phyloP scores from a whole-genome alignment of 208 protist genomes.

The Phytomonas sp. region DNA sequence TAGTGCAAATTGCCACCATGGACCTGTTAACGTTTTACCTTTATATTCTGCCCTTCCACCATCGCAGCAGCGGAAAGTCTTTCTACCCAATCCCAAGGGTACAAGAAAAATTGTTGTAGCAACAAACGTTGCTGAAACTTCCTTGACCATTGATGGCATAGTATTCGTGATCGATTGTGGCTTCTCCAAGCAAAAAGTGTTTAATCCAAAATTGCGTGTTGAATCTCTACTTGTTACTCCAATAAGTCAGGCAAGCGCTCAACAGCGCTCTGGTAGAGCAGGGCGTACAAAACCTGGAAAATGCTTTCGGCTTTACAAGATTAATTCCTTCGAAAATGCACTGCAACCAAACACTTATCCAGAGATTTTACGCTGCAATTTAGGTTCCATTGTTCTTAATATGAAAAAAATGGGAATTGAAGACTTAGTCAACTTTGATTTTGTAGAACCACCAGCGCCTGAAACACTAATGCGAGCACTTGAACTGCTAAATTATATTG shows the following conservation, averaged over 20 bases:
- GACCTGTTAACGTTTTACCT: constrained; percentile 89
- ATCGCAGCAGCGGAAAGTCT: constrained; percentile 96
- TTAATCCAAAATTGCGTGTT: constrained; percentile 96
- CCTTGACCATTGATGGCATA: constrained; percentile 98
- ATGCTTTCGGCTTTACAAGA: constrained; percentile 95
- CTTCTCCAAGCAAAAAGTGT: constrained; percentile 96
- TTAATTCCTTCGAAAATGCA: constrained; percentile 92
- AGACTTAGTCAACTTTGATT: constrained; percentile 96
- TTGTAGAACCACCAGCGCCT: constrained; percentile 96
- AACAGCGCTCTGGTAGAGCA: constrained; percentile 93
- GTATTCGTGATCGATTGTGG: constrained; percentile 98
- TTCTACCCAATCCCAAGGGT: constrained; percentile 88
- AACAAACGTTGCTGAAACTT: constrained; percentile 99
- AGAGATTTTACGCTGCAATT: constrained; percentile 97
- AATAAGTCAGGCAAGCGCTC: constrained; percentile 95
- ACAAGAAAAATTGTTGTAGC: constrained; percentile 95
- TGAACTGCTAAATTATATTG: constrained; percentile 93
- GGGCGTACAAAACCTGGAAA: constrained; percentile 94
- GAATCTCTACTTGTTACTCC: constrained; percentile 96
- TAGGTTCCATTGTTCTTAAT: constrained; percentile 94
- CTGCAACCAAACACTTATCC: constrained; percentile 91
- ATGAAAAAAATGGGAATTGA: constrained; percentile 98
- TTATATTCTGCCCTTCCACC: constrained; percentile 97
- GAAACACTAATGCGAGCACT: constrained; percentile 93
- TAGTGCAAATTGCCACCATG: constrained; percentile 65